phyloP scores from a whole-genome alignment of 2,329 filamentous ascomycete species.

The Geoglossum cookeanum region DNA sequence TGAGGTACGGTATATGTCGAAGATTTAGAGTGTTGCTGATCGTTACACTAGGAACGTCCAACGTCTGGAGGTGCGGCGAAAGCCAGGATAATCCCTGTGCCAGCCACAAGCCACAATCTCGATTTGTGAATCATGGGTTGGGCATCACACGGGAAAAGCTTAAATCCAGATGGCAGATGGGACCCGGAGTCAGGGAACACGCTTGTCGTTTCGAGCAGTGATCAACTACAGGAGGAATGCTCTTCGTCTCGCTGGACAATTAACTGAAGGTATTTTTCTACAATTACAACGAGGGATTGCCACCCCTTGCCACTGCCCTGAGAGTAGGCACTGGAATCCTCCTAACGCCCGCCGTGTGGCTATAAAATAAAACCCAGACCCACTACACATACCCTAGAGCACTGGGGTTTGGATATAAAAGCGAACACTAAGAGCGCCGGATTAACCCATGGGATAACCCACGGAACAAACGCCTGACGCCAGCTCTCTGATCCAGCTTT shows the following conservation, averaged over 20 bases:
- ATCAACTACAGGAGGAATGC: not conserved
- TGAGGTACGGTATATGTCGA: too few species aligned
- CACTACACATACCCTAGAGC: not conserved
- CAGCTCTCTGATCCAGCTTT: not conserved
- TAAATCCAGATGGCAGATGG: too few species aligned
- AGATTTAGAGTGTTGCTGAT: not conserved
- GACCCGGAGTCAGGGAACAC: too few species aligned
- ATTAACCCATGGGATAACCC: not conserved
- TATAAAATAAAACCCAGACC: not conserved
- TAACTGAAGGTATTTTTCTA: not conserved
- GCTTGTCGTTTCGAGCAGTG: too few species aligned
- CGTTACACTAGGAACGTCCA: not conserved
- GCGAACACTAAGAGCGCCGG: not conserved
- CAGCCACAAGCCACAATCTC: not conserved
- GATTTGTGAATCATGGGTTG: too few species aligned
- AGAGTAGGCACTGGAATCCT: not conserved
- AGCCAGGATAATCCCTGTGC: not conserved
- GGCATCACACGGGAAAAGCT: not conserved
- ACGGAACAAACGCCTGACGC: not conserved
- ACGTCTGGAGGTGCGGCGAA: not conserved
- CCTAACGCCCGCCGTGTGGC: not conserved
- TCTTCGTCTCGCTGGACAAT: not conserved
- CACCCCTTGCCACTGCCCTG: not conserved
- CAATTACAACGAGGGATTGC: not conserved
- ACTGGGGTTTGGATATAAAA: not conserved